Base-by-base conservation (phyloP, 164 flowering plant species). In the Magnolia officinalis region DNA sequence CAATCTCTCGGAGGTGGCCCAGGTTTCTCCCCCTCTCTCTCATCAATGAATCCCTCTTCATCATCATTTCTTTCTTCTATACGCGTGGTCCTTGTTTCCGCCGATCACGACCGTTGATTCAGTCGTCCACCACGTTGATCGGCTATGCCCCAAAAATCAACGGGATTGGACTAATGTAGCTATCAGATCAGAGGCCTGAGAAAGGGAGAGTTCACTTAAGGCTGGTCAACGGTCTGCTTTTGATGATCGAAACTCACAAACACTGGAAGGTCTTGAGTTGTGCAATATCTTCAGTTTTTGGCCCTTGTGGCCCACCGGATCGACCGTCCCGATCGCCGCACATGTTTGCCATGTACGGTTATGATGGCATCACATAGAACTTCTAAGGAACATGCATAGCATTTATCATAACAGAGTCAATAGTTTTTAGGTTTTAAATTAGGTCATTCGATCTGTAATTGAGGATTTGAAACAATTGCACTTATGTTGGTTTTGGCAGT, bases 1-100 rank as follows among this genome's bases (percentile, higher is more conserved):
- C 87, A 80, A 76, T 73, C 83, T 72, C 93, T 92, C 29, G 97
- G 98, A 70, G 90, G 88, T 52, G 96, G 92, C 81, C 70, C 86
- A 73, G 92, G 97, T 94, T 71, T 23, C 18, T 16, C 49, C 19
- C 14, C 59, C 29, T 71, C 59, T 24, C 61, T 16, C 8, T 20
- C 19, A 8, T 64, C 21, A 10, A 8, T 16, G 61, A 55, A 55
- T 55, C 61, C 11, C 61, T 37, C 14, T 14, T 64, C 31, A 26
- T 26, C 71, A 8, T 24, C 29, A 50, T 50, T 19, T 37, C 61
- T 55, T 55, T 55, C 13, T 6, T 16, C 61, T 55, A 10, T 55
- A 55, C 18, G 13, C 11, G 61, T 13, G 61, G 61, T 10, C 16
- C 61, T 55, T 55, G 61, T 55, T 55, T 55, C 8, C 45, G 45